Conservation (phyloP, 257 asterid genomes). For the Verbascum thapsus region DNA sequence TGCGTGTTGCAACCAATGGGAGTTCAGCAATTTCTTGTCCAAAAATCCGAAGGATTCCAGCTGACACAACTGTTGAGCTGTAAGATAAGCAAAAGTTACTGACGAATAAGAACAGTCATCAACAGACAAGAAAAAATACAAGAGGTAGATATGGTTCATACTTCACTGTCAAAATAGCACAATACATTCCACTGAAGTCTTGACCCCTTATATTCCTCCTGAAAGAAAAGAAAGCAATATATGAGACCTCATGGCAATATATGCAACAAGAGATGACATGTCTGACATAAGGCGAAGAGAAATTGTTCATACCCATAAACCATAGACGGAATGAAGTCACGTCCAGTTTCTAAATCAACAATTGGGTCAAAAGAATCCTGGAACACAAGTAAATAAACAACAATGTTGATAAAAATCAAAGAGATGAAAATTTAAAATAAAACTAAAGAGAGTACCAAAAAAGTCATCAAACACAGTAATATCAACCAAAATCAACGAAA, state of each 20-base stretch:
- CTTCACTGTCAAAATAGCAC: constrained; percentile 91
- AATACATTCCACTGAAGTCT: constrained; percentile 94
- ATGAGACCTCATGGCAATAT: constrained; percentile 18
- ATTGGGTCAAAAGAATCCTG: constrained; percentile 97
- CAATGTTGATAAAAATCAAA: constrained; percentile 16
- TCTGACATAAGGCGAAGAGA: constrained; percentile 19
- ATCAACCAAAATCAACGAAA: constrained; percentile 5
- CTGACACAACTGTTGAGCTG: constrained; percentile 94
- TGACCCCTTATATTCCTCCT: constrained; percentile 97
- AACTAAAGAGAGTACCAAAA: neutral
- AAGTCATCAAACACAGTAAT: constrained; percentile 10
- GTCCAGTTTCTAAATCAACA: constrained; percentile 91
- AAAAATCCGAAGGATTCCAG: constrained; percentile 85
- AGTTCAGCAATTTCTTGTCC: constrained; percentile 95
- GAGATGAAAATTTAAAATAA: constrained; percentile 1
- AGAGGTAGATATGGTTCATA: constrained; percentile 35
- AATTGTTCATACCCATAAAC: constrained; percentile 77
- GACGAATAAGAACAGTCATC: constrained; percentile 27
- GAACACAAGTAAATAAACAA: constrained; percentile 36
- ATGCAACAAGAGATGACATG: constrained; percentile 19
- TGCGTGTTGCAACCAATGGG: constrained; percentile 91
- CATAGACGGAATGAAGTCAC: constrained; percentile 95
- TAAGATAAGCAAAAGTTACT: constrained; percentile 35
- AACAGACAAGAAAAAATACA: constrained; percentile 10
- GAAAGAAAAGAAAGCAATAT: constrained; percentile 30